phyloP scores from a whole-genome alignment of 2,329 filamentous ascomycete species.

The Fusarium acutatum region DNA sequence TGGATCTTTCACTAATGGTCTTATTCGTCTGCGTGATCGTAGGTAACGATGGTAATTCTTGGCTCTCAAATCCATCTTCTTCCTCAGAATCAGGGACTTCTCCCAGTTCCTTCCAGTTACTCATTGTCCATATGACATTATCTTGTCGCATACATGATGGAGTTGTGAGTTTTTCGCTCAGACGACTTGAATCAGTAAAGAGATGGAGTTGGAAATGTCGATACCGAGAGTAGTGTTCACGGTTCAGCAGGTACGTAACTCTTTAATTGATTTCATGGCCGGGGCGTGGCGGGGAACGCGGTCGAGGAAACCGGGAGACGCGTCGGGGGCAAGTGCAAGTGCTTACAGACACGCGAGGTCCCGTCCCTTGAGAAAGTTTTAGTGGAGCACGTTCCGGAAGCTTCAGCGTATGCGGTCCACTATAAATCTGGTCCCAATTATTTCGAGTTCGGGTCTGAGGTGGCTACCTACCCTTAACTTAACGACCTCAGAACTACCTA shows the following conservation, averaged over 20 bases:
- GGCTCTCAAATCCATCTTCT: slow-evolving; percentile 54
- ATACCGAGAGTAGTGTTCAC: slow-evolving; percentile 3
- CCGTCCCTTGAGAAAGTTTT: background rate
- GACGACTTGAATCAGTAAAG: background rate
- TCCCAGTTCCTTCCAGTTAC: slow-evolving; percentile 59
- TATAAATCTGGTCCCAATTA: slow-evolving; percentile 10
- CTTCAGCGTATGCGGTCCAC: slow-evolving; percentile 9
- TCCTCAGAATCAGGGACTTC: slow-evolving; percentile 62
- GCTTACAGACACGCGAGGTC: slow-evolving; percentile 2
- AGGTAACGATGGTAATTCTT: slow-evolving; percentile 33
- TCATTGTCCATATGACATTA: slow-evolving; percentile 50
- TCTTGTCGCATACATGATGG: slow-evolving; percentile 28
- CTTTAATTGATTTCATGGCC: slow-evolving; percentile 31
- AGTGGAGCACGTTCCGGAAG: slow-evolving; percentile 14
- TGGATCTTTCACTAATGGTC: background rate
- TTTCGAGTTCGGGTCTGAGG: background rate
- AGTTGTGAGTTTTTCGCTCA: background rate
- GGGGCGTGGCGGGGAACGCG: slow-evolving; percentile 40
- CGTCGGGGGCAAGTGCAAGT: slow-evolving; percentile 26
- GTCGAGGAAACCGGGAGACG: slow-evolving; percentile 37
- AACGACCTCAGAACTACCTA: background rate
- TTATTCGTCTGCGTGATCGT: background rate
- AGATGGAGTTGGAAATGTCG: slow-evolving; percentile 6
- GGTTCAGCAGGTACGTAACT: slow-evolving; percentile 8
- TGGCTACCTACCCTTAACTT: slow-evolving; percentile 1